Base-by-base conservation (phyloP, 129 eudicot genomes). In the Flaveria robusta region DNA sequence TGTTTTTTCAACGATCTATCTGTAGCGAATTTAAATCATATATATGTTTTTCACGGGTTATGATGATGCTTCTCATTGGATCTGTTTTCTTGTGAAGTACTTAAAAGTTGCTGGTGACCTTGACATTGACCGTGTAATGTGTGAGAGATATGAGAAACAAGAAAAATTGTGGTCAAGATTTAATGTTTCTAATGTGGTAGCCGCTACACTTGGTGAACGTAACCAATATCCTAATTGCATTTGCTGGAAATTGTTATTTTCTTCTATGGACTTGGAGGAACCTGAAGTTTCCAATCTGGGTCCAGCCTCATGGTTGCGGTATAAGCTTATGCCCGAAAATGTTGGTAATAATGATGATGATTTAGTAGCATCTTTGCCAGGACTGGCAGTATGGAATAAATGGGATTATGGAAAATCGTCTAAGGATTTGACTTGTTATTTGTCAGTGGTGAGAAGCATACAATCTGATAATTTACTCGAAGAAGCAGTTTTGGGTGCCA, bases 171-270 rank as follows among this genome's bases (percentile, higher is more conserved):
- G 90, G 96, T 85, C 96, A 26, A 87, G 84, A 80, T 83, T 92
- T 66, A 87, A 91, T 70, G 92, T 90, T 50, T 91, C 97, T 49
- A 88, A 89, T 1, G 87, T 91, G 66, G 87, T 89, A 49, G 92
- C 92, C 27, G 75, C 85, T 56, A 81, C 68, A 52, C 99, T 95
- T 26, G 52, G 71, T 74, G 84, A 74, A 68, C 91, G 81, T 68
- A 81, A 87, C 77, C 81, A 83, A 34, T 66, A 79, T 80, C 81
- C 97, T 50, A 89, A 72, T 62, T 87, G 90, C 81, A 78, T 91
- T 75, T 89, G 96, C 86, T 95, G 99, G 99, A 95, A 95, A 85
- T 64, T 91, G 18, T 64, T 91, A 52, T 64, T 83, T 58, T 92
- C 78, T 77, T 84, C 90, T 74, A 62, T 78, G 20, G 70, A 76